These are phyloP conservation scores for Lichtheimia corymbifera DNA, from an alignment of 371 early-diverging fungal species.

Conservation along the genomic window DNA sequence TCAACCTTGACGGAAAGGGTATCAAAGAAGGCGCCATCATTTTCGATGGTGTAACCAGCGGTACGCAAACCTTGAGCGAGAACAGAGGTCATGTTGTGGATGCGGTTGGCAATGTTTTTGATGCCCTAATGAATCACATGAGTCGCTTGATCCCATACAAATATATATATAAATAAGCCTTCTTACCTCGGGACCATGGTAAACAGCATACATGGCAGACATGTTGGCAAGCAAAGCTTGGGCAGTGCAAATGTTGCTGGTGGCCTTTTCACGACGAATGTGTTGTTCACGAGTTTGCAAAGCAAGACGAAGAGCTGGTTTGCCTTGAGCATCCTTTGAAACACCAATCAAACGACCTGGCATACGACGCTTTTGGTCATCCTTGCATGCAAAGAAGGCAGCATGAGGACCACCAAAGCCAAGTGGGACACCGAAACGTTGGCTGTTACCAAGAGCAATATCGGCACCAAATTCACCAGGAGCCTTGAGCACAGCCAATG, in stretches of 20 bases:
- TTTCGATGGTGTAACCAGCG: conserved; percentile 75
- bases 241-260: conserved; percentile 97
- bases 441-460: conserved; percentile 94
- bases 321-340: conserved; percentile 88
- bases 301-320: conserved; percentile 90
- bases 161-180: too few relatives aligned
- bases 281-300: conserved; percentile 98
- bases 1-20: conserved; percentile 83
- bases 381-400: conserved; percentile 94
- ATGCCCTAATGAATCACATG: conserved; percentile 61
- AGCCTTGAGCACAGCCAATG: conserved; percentile 88
- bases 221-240: conserved; percentile 93
- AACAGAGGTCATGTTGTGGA: conserved; percentile 84
- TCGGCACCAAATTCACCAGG: conserved; percentile 96
- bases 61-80: conserved; percentile 75
- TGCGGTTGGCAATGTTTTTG: conserved; percentile 84
- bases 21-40: conserved; percentile 86
- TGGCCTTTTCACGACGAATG: conserved; percentile 97
- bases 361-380: conserved; percentile 91
- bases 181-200: conserved; percentile 88
- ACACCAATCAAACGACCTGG: conserved; percentile 96
- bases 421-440: conserved; percentile 96
- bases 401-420: conserved; percentile 99
- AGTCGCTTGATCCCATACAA: too few relatives aligned
- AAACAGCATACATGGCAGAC: conserved; percentile 95